Conservation (phyloP, 805 yeast species). For the Saccharomycopsis malanga region DNA sequence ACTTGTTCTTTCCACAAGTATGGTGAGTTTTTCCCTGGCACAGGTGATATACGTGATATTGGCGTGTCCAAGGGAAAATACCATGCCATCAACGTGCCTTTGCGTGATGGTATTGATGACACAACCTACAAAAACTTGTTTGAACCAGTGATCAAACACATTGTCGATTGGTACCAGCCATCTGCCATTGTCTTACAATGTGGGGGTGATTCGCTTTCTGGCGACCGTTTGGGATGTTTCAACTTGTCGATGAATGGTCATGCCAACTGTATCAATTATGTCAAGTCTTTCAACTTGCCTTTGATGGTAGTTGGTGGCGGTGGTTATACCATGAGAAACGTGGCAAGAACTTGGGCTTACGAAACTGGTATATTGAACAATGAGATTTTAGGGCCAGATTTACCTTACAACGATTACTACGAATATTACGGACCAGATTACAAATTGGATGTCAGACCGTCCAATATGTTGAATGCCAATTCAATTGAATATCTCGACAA, state of each 20-base stretch:
- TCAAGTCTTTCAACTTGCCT: constrained; percentile 80
- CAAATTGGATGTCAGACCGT: constrained; percentile 87
- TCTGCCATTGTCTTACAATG: constrained; percentile 95
- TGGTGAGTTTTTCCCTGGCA: constrained; percentile 84
- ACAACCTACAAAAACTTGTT: constrained; percentile 68
- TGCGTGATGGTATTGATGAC: constrained; percentile 92
- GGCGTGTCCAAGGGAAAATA: constrained; percentile 84
- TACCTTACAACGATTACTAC: constrained; percentile 93
- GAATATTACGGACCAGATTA: constrained; percentile 98
- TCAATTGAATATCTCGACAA: constrained; percentile 87
- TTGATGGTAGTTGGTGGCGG: constrained; percentile 96
- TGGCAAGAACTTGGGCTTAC: constrained; percentile 89
- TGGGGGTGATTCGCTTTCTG: constrained; percentile 96
- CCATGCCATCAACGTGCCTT: constrained; percentile 78
- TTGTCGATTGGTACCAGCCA: constrained; percentile 86
- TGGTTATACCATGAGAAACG: constrained; percentile 96
- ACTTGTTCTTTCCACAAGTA: constrained; percentile 87
- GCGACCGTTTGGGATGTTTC: constrained; percentile 94
- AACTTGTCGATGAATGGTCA: constrained; percentile 91
- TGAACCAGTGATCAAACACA: constrained; percentile 77
- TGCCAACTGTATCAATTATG: constrained; percentile 89
- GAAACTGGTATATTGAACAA: constrained; percentile 86
- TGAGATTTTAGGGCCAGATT: constrained; percentile 63
- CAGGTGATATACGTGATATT: constrained; percentile 77
- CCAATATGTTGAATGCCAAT: constrained; percentile 95